Evolutionary conservation across 371 early-diverging fungal species (phyloP), one percentile per base, ranked within the genome.

Genomic region (Aphelidium insulamus): DNA sequence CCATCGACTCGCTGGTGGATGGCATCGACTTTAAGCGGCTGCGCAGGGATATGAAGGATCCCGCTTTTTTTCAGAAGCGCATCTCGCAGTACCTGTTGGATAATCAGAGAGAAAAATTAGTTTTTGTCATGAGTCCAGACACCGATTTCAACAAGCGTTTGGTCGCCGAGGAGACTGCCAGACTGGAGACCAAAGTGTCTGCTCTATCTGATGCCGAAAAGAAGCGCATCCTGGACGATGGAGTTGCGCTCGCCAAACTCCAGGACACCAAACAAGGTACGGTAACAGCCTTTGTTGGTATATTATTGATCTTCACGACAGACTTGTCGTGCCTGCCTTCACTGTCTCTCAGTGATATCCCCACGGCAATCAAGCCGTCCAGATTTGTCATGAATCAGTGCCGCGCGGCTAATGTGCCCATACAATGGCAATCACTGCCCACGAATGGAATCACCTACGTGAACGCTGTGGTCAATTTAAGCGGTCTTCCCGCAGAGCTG

Each of bases 391-490:
- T 87, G 37, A 71, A 71, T 22, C 69, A 70, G 36, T 62, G 60
- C 26, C 62, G 62, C 6, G 45, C 69, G 21, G 56, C 50, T 33
- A 53, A 59, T 22, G 55, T 51, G 4, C 67, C 72, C 18, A 69
- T 76, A 12, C 78, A 81, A 33, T 73, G 72, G 71, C 59, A 84
- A 34, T 57, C 67, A 2, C 72, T 87, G 0, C 44, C 71, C 4
- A 88, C 94, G 14, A 92, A 92, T 41, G 90, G 86, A 11, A 69
- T 92, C 30, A 77, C 84, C n/a, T 92, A 90, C 45, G 58, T 86
- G 25, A 55, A 67, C 28, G 60, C 72, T 0, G 66, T 70, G 41
- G 73, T 72, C 43, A 51, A 56, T 28, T 45, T 77, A 4, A 52
- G 59, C 3, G 62, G 62, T 19, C 41, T 84, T 28, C 50, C 73